phyloP scores from a whole-genome alignment of 495 filamentous ascomycete species.

The Peziza echinospora region DNA sequence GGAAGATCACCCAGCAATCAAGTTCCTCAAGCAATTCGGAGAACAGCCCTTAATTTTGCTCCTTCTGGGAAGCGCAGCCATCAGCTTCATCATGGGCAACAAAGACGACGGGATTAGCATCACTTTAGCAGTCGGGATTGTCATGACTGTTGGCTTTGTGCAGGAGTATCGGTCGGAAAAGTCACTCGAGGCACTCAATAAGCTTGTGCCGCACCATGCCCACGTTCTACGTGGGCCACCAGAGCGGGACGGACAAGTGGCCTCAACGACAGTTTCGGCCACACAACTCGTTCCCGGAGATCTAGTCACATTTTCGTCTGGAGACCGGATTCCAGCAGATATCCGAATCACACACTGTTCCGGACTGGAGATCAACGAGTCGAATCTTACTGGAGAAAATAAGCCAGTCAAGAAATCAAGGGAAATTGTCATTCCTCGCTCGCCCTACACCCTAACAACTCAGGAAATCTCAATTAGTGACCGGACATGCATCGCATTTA shows the following conservation, averaged over 20 bases:
- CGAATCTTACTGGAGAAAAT: conserved; percentile 92
- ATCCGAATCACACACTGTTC: conserved; percentile 77
- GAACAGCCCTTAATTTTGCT: conserved; percentile 72
- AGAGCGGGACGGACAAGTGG: conserved; percentile 35
- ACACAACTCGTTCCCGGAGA: conserved; percentile 77
- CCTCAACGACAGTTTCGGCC: conserved; percentile 65
- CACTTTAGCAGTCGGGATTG: conserved; percentile 81
- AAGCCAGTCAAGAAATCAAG: conserved; percentile 64
- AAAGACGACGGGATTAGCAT: conserved; percentile 93
- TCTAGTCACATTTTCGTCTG: conserved; percentile 77
- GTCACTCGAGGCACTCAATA: conserved; percentile 82
- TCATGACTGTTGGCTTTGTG: conserved; percentile 86
- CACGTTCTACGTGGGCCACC: conserved; percentile 50
- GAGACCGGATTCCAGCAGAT: conserved; percentile 90
- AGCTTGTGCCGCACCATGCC: conserved; percentile 81
- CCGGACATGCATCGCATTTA: conserved; percentile 53
- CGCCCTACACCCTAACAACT: conserved; percentile 11
- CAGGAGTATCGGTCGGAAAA: conserved; percentile 97
- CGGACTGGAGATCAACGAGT: conserved; percentile 84
- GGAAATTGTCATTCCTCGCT: conserved; percentile 31
- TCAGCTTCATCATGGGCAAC: conserved; percentile 85
- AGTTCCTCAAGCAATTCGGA: conserved; percentile 90
- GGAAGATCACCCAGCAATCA: conserved; percentile 81
- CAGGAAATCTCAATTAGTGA: conserved; percentile 16
- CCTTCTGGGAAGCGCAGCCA: conserved; percentile 70